phyloP scores from a whole-genome alignment of 2,329 filamentous ascomycete species.

The Coniochaeta pulveracea region DNA sequence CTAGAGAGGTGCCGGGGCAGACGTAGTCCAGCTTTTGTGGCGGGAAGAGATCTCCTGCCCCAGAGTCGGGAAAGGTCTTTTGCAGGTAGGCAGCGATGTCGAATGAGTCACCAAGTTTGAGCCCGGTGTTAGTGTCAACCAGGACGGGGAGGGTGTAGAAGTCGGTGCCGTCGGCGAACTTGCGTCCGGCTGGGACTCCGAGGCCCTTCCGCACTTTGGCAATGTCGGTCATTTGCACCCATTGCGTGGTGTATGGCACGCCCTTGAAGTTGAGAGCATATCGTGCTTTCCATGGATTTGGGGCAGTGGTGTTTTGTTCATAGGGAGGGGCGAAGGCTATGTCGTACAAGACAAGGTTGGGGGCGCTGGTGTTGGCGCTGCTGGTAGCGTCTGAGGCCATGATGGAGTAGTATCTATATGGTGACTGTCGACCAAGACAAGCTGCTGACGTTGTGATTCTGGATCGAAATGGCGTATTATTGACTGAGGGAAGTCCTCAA shows the following conservation, averaged over 20 bases:
- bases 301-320: constrained; percentile 12
- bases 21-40: constrained; percentile 26
- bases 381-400: too few relatives aligned
- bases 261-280: constrained; percentile 30
- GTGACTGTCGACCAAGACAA: too few relatives aligned
- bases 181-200: constrained; percentile 35
- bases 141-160: constrained; percentile 51
- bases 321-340: constrained; percentile 24
- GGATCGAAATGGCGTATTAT: too few relatives aligned
- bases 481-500: too few relatives aligned
- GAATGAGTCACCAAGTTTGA: constrained; percentile 47
- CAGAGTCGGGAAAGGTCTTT: constrained; percentile 31
- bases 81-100: constrained; percentile 54
- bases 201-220: constrained; percentile 32
- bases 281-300: constrained; percentile 22
- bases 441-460: too few relatives aligned
- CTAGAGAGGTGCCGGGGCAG: constrained; percentile 17
- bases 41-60: constrained; percentile 36
- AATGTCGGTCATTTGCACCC: constrained; percentile 42
- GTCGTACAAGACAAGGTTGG: constrained; percentile 27
- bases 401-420: too few relatives aligned
- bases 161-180: constrained; percentile 42
- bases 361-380: too few relatives aligned
- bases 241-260: constrained; percentile 24
- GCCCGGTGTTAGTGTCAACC: constrained; percentile 26